Percentiles rank a stretch among this genome's conserved stretches.
phyloP scores from a whole-genome alignment of 768 basidiomycete genomes.

The Lactarius akahatsu region DNA sequence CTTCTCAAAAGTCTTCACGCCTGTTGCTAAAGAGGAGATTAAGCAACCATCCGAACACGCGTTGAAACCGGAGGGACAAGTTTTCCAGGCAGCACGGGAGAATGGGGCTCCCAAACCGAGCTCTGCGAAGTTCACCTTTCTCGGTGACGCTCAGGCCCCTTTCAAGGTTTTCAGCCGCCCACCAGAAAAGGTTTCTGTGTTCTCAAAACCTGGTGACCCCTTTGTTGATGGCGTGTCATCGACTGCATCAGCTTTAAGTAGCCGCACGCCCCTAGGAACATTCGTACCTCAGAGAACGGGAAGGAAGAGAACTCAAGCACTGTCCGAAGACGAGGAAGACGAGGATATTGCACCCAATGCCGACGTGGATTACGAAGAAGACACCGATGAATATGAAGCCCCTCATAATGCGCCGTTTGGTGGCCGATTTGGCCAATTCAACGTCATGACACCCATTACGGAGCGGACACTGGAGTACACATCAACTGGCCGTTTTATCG shows the following conservation, averaged over 20 bases:
- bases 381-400: constrained; percentile 31
- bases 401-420: constrained; percentile 52
- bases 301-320: constrained; percentile 17
- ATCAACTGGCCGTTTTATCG: constrained; percentile 51
- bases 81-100: constrained; percentile 10
- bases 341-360: constrained; percentile 10
- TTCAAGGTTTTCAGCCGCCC: constrained; percentile 72
- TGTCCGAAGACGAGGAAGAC: constrained; percentile 34
- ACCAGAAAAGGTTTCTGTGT: constrained; percentile 41
- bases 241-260: constrained; percentile 24
- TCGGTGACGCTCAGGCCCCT: constrained; percentile 42
- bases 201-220: constrained; percentile 34
- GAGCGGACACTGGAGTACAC: constrained; percentile 91
- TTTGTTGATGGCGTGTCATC: constrained; percentile 35
- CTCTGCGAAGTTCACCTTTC: constrained; percentile 38
- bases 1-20: constrained; percentile 67
- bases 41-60: constrained; percentile 14
- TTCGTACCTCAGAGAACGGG: constrained; percentile 22
- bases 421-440: constrained; percentile 77
- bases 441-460: constrained; percentile 97
- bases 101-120: constrained; percentile 7
- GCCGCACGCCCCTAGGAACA: constrained; percentile 31
- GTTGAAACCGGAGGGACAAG: constrained; percentile 2
- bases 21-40: constrained; percentile 32
- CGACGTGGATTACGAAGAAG: constrained; percentile 25